A percentile compares a stretch with the other conserved stretches of the same genome.
phyloP scores from a whole-genome alignment of 495 filamentous ascomycete genomes.

The Neurospora sp. region DNA sequence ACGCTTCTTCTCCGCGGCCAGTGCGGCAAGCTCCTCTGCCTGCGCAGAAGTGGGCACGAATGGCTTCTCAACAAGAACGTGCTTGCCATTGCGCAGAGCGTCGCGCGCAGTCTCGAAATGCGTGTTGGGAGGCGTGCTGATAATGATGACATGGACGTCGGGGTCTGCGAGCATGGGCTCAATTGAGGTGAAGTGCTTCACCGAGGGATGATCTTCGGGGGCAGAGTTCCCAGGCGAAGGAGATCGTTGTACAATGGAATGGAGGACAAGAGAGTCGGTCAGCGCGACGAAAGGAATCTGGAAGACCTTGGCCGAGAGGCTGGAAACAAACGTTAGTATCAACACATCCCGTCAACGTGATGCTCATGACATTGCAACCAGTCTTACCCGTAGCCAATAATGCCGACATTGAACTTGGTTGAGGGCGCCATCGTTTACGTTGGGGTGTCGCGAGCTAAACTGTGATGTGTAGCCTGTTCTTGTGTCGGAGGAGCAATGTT shows the following conservation, averaged over 20 bases:
- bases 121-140: conserved; percentile 66
- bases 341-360: not conserved
- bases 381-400: conserved; percentile 45
- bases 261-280: conserved; percentile 54
- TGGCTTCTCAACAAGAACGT: conserved; percentile 86
- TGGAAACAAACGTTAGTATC: conserved; percentile 15
- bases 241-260: conserved; percentile 68
- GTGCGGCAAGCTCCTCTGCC: conserved; percentile 55
- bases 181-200: conserved; percentile 52
- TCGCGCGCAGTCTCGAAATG: conserved; percentile 58
- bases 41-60: conserved; percentile 66
- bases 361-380: not conserved
- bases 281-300: conserved; percentile 77
- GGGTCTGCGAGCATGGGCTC: conserved; percentile 57
- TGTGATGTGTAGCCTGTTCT: not conserved
- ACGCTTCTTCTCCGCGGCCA: conserved; percentile 52
- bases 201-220: conserved; percentile 57
- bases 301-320: conserved; percentile 79
- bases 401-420: conserved; percentile 40
- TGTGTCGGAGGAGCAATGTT: not conserved
- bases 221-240: conserved; percentile 41
- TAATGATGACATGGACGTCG: conserved; percentile 58
- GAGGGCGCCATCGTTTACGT: conserved; percentile 5
- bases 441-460: not conserved
- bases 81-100: conserved; percentile 65